phyloP scores from a whole-genome alignment of 2,329 filamentous ascomycete genomes.

The Fusarium temperatum region DNA sequence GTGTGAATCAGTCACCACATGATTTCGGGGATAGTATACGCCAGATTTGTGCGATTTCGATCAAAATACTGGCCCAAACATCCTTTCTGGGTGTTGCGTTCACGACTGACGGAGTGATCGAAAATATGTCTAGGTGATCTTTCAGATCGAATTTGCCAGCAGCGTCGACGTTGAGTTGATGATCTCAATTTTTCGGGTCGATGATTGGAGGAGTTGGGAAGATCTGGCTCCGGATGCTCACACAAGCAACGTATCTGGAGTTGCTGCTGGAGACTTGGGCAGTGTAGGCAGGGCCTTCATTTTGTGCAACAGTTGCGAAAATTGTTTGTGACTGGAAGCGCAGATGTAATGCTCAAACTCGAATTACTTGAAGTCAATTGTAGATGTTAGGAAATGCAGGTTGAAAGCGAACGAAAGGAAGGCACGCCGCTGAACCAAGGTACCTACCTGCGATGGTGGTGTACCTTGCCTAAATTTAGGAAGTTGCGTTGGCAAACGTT shows the following conservation, averaged over 20 bases:
- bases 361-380: background rate
- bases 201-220: background rate
- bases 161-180: background rate
- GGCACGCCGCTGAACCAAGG: background rate
- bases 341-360: background rate
- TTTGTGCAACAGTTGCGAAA: background rate
- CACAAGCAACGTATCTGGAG: background rate
- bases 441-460: background rate
- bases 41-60: background rate
- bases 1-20: background rate
- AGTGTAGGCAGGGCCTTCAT: background rate
- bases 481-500: background rate
- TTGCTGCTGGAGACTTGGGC: background rate
- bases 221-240: background rate
- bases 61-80: background rate
- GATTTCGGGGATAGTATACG: too few species aligned
- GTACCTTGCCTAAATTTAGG: fast-evolving
- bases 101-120: too few species aligned
- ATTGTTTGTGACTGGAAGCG: background rate
- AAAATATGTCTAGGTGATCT: background rate
- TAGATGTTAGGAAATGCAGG: background rate
- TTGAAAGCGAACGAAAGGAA: background rate
- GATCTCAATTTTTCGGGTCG: background rate
- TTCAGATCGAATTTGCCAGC: background rate
- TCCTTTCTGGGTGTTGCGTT: background rate